These are phyloP conservation scores for Hymenoscyphus occultus DNA, from an alignment of 2,329 filamentous ascomycete species.

Conservation along the genomic window DNA sequence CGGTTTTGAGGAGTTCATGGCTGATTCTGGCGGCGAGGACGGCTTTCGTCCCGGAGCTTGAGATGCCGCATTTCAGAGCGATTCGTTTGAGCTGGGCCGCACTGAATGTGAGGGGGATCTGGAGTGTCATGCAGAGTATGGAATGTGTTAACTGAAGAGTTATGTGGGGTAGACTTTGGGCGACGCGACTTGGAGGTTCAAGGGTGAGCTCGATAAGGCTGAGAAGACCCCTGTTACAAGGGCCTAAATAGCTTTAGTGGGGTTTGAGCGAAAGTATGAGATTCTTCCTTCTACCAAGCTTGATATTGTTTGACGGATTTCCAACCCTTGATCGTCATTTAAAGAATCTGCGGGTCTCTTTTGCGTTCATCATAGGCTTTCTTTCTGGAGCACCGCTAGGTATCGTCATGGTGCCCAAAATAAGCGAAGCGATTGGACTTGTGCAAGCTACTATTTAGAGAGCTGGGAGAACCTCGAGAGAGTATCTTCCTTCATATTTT, in stretches of 20 bases:
- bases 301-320: not conserved
- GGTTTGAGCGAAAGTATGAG: not conserved
- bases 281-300: not conserved
- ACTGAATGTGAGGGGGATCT: constrained; percentile 43
- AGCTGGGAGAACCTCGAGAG: not conserved
- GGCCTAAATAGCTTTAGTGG: not conserved
- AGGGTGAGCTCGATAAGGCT: not conserved
- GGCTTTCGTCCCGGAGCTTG: constrained; percentile 57
- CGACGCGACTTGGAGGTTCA: no score
- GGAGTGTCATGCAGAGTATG: constrained; percentile 33
- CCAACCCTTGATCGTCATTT: not conserved
- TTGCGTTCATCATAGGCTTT: no score
- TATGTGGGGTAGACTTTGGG: not conserved
- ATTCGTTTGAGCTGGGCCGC: constrained; percentile 54
- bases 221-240: not conserved
- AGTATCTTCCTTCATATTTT: not conserved
- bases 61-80: constrained; percentile 58
- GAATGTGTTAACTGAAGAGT: not conserved
- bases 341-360: no score
- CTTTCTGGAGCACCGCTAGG: no score
- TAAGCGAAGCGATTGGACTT: no score
- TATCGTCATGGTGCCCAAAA: no score
- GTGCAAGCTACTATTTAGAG: no score
- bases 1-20: constrained; percentile 35
- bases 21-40: constrained; percentile 51